These are phyloP conservation scores for Xylaria telfairii DNA, from an alignment of 495 filamentous ascomycete genomes.

Conservation along the genomic window DNA sequence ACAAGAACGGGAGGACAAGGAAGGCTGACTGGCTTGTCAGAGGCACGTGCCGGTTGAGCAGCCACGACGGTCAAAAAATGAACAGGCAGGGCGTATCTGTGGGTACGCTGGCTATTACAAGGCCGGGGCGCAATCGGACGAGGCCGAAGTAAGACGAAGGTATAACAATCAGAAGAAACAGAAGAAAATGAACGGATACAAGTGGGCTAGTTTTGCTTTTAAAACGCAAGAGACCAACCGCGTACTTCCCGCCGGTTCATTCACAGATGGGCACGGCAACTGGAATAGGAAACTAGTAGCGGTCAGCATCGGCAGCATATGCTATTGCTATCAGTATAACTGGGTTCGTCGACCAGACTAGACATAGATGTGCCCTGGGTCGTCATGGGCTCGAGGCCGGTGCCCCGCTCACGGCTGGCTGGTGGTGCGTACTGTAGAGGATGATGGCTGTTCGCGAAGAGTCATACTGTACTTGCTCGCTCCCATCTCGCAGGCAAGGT, in stretches of 20 bases:
- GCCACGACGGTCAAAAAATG: constrained; percentile 4
- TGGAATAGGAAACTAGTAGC: constrained; percentile 6
- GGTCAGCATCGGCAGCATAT: background rate
- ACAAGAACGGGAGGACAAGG: background rate
- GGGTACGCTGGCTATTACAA: background rate
- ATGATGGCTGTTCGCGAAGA: background rate
- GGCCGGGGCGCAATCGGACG: constrained; percentile 7
- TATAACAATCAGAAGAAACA: background rate
- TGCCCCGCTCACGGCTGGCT: background rate
- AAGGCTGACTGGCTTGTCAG: background rate
- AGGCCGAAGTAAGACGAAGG: background rate
- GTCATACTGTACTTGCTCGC: too few species aligned
- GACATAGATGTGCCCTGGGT: background rate
- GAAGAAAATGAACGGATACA: background rate
- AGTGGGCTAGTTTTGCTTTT: background rate
- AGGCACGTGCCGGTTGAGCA: constrained; percentile 1
- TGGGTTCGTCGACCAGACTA: constrained; percentile 7
- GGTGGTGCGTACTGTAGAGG: too few species aligned
- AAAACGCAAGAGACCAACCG: constrained; percentile 12
- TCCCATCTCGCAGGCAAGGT: background rate
- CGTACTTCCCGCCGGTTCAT: background rate
- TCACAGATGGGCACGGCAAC: background rate
- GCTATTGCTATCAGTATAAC: background rate
- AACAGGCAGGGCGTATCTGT: constrained; percentile 12
- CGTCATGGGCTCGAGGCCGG: background rate